phyloP scores from a whole-genome alignment of 2,329 filamentous ascomycete genomes.

The Aureobasidium vineae region DNA sequence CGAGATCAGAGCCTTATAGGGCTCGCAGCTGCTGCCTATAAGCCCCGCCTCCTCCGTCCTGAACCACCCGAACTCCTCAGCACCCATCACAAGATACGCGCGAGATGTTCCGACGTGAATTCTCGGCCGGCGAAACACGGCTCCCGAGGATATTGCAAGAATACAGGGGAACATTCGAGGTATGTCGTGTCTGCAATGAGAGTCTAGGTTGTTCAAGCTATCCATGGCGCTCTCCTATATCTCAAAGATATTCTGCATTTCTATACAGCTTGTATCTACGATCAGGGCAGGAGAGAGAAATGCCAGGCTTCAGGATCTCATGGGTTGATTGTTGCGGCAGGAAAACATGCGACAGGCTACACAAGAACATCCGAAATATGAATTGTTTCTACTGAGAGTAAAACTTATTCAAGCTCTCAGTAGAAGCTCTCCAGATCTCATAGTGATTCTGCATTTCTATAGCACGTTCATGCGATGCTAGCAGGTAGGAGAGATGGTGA shows the following conservation, averaged over 20 bases:
- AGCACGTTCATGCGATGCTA: background rate
- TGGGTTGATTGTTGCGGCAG: background rate
- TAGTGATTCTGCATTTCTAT: background rate
- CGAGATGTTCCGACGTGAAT: background rate
- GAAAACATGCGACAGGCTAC: background rate
- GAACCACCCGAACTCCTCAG: background rate
- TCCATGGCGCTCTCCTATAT: background rate
- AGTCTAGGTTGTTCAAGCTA: background rate
- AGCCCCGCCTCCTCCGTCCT: background rate
- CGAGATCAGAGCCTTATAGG: background rate
- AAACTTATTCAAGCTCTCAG: background rate
- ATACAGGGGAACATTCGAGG: background rate
- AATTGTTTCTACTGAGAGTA: background rate
- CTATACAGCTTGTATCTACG: background rate
- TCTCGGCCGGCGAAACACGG: too few species aligned
- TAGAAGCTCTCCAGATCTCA: background rate
- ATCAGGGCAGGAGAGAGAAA: background rate
- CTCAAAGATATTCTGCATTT: background rate
- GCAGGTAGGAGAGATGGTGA: background rate
- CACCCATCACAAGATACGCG: background rate
- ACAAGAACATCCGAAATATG: background rate
- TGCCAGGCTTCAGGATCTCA: background rate
- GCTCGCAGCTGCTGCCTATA: background rate
- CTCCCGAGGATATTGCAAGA: background rate
- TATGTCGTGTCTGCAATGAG: background rate